phyloP scores from a whole-genome alignment of 768 basidiomycete species.

The Amanita jacksonii region DNA sequence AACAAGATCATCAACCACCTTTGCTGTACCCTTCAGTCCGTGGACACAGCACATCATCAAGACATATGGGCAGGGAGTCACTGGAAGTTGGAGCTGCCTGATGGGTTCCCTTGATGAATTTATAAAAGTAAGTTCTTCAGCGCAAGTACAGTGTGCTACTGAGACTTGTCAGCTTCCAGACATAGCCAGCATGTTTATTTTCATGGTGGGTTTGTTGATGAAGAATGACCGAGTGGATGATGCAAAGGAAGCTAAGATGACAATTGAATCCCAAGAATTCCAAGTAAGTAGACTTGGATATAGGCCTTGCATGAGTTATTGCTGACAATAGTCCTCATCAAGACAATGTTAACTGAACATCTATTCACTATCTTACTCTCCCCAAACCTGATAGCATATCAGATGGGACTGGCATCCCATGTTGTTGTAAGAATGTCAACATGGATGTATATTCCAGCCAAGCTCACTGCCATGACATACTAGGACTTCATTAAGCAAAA shows the following conservation, averaged over 20 bases:
- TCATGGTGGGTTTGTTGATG: neutral
- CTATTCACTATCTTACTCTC: neutral
- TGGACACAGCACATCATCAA: neutral
- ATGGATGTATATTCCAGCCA: neutral
- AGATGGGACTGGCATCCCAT: neutral
- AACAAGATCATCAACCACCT: neutral
- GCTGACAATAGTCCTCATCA: neutral
- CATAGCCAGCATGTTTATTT: neutral
- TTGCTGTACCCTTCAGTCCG: neutral
- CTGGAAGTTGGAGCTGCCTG: neutral
- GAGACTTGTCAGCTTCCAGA: neutral
- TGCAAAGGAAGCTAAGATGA: neutral
- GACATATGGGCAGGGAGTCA: neutral
- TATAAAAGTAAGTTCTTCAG: neutral
- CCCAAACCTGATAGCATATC: neutral
- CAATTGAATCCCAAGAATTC: conserved; percentile 1
- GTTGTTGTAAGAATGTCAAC: too few species aligned
- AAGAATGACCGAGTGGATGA: neutral
- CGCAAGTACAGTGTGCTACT: neutral
- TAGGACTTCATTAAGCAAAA: neutral
- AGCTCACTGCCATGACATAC: neutral
- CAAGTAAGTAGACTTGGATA: neutral
- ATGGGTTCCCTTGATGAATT: neutral
- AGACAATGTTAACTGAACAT: conserved; percentile 1
- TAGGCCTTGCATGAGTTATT: neutral